Base-by-base conservation (phyloP, 2,329 filamentous ascomycete species). In the Thielaviopsis musarum region DNA sequence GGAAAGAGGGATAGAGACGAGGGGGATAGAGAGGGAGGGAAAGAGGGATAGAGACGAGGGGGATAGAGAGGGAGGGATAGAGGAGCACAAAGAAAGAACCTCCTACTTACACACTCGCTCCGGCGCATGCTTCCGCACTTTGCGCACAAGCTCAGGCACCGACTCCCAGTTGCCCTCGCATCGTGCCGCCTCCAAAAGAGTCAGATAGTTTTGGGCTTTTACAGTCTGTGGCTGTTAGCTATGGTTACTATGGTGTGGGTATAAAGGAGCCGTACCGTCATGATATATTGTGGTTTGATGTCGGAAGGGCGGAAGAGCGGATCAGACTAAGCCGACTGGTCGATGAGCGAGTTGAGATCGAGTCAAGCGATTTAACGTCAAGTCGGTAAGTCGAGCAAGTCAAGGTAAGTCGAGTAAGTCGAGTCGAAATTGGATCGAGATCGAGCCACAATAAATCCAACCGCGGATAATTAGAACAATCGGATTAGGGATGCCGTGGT, bases 51-150 rank as follows among this genome's bases (percentile, higher is more conserved):
- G 26, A 7, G 26, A 28, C 7, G 7, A 7, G 7, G 7, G 26
- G 7, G 7, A 28, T 4, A 4, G 26, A 28, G 7, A 28, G 26
- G 7, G 26, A 51, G 52, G 52, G 19, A 51, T 52, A 7, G 30
- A 15, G 58, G 53, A 7, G 26, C 15, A 1, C 4, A 7, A 28
- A 10, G 10, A 12, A 10, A 59, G 61, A 57, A 52, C 54, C 62
- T 56, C 62, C 60, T 64, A 68, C 81, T 66, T 84, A 96, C 91
- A 95, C 72, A 81, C 81, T 70, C 88, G 82, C 62, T 87, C 81
- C 49, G 90, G 85, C 66, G 90, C 88, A 78, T 98, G 91, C 72
- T 98, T 97, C 68, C 86, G 87, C 67, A 97, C 80, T 73, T 98
- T 98, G 70, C 91, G 83, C 66, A 93, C 84, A 64, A 95, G 79